Base-by-base conservation (phyloP, 805 yeast genomes). In the Pichia occidentalis region DNA sequence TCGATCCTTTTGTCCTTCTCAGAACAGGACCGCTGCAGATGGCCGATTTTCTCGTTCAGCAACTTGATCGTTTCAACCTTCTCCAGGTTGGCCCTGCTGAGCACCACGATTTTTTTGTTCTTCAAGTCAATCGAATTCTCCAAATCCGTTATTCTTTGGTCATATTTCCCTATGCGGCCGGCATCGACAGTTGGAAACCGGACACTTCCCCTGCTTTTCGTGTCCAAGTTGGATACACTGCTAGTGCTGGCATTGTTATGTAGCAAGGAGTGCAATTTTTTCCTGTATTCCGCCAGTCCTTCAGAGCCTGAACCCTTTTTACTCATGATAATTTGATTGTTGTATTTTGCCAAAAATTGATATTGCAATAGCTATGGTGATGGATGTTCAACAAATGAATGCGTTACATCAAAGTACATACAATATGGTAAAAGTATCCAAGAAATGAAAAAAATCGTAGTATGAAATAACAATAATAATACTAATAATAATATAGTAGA, bases 71-170 rank as follows among this genome's bases (percentile, higher is more conserved):
- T 19, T 14, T 34, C 32, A 20, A 25, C 20, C 3, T 22, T 28
- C 14, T 34, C 27, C n/a, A 34, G 7, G 20, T 34, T 34, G 1
- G 35, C 17, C 11, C 30, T 34, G 18, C 27, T 29, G 6, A 44
- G 29, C 8, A 27, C 17, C 10, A 30, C 22, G 6, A 44, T 44
- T 22, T 39, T 34, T 12, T 37, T 30, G 20, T 44, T 40, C 21
- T 44, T 44, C 10, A 28, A 12, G 12, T 24, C 34, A 12, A 44
- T n/a, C 4, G 34, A 17, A 6, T 31, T 25, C 11, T 40, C 39
- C 11, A 37, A 30, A 14, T 41, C 45, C n/a, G 23, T 9, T 5
- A 33, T 27, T 6, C 35, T 34, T 13, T 30, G 37, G 14, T 25
- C 35, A 7, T 36, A 36, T 2, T n/a, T n/a, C n/a, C n/a, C n/a